Base-by-base conservation (phyloP, 148 eudicot genomes). In the Vaccinium corymbosum region DNA sequence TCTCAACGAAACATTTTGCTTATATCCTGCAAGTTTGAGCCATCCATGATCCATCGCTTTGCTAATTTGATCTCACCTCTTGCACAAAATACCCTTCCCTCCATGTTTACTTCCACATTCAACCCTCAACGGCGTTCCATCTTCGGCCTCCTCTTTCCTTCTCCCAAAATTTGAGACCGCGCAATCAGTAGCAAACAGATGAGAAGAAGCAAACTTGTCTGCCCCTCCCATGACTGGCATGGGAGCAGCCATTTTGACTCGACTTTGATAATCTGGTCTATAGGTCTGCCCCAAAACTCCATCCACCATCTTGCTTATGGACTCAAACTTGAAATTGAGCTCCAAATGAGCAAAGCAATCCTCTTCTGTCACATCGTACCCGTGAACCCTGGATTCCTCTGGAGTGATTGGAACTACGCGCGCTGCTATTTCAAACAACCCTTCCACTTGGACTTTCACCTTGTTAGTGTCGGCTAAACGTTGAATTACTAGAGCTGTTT, bases 221-320 rank as follows among this genome's bases (percentile, higher is more conserved):
- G 72, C 72, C 72, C 72, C 72, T 10, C 72, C 72, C 72, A 66
- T 66, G 16, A 66, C 16, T 66, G 72, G 72, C 86, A 84, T 84
- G 35, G 64, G 52, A 4, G 68, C 68, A 0, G 66, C 66, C 76
- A 84, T 52, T n/a, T 68, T 84, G 20, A 78, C 86, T 38, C 68
- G 32, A 15, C 77, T 84, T 6, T 0, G 38, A 68, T 84, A 84
- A 52, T 6, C 79, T 20, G 66, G 51, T 51, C 56, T 53, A 35
- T 79, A 84, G 19, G 82, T 84, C 22, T 79, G 86, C 38, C 82
- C 86, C 68, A 84, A 38, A 20, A 84, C 86, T 51, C 86, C 86
- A 52, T 84, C 78, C 12, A 84, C 78, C 12, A 0, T 19, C 59
- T 66, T n/a, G 50, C 77, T 52, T 50, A 84, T 14, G 38, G 77